Base-by-base conservation (phyloP, 495 filamentous ascomycete genomes). In the Penicillium turbatum region DNA sequence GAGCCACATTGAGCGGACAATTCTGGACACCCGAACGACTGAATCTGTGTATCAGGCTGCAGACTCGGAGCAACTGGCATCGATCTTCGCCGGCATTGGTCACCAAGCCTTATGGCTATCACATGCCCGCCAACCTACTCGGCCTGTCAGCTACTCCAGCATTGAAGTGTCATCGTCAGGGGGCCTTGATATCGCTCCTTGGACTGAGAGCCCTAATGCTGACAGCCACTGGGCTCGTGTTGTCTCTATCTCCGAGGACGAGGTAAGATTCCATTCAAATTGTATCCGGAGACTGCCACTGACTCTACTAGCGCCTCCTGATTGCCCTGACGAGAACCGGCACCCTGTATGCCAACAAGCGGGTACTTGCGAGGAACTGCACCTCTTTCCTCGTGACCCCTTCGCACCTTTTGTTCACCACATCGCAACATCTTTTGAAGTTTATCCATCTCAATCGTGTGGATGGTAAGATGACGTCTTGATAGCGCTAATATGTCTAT, bases 351-450 rank as follows among this genome's bases (percentile, higher is more conserved):
- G 87, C 87, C 24, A 90, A 93, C 58, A 82, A 85, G 32, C 77
- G 79, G 16, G 73, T 84, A 12, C 70, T 97, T 35, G 82, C 83
- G 2, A 87, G 85, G 62, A 93, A 89, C 57, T 96, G 90, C 71
- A 97, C 93, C 1, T 97, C 93, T 0, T 96, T 95, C 62, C 61
- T 90, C 12, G 72, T 90, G 31, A 96, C 92, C 0, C 71, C 82
- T n/a, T 78, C 82, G 26, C 91, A 96, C 76, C 72, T 98, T 15
- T 82, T 97, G 42, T 91, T 89, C 65, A 97, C 93, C 16, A 97
- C 92, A 1, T 90, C 84, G 43, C 87, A 89, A 54, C 91, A 97
- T 68, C 75, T 95, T 13, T 70, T 97, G 50, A 98, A 97, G 66
- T 97, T 97, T 66, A 84, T 96, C 15, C 93, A 98, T 69, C 63